Conservation (phyloP, 2,329 filamentous ascomycete genomes). For the Paramyrothecium sp. region DNA sequence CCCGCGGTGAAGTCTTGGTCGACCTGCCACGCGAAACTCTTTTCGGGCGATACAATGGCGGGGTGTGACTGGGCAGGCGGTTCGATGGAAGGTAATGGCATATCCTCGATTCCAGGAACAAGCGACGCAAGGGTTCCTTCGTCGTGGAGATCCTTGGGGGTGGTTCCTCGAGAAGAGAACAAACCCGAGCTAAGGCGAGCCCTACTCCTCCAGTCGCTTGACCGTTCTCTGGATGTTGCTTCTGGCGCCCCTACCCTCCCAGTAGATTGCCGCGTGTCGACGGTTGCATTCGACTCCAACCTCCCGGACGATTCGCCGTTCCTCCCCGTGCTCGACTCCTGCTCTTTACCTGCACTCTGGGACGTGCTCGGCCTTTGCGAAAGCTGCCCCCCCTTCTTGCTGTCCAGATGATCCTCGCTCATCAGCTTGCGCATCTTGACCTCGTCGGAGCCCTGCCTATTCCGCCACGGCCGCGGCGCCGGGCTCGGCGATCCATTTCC, state of each 20-base stretch:
- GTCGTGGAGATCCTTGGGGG: slow-evolving; percentile 19
- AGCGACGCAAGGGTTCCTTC: slow-evolving; percentile 33
- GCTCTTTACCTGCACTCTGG: neutral
- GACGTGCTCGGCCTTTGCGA: slow-evolving; percentile 17
- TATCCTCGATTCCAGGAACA: slow-evolving; percentile 36
- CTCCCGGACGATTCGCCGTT: neutral
- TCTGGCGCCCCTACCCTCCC: neutral
- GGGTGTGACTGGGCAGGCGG: slow-evolving; percentile 3
- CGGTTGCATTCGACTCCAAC: neutral
- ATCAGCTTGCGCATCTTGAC: slow-evolving; percentile 23
- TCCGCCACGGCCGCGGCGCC: slow-evolving; percentile 44
- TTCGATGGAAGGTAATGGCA: slow-evolving; percentile 33
- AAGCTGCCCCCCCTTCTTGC: slow-evolving; percentile 19
- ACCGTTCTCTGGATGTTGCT: slow-evolving; percentile 5
- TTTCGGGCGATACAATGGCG: slow-evolving; percentile 39
- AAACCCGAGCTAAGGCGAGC: slow-evolving; percentile 8
- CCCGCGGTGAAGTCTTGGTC: slow-evolving; percentile 58
- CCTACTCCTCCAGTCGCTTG: slow-evolving; percentile 7
- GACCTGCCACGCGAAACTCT: slow-evolving; percentile 54
- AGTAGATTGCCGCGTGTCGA: neutral
- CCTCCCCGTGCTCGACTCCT: neutral
- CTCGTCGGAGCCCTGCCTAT: slow-evolving; percentile 28
- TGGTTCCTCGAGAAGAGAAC: slow-evolving; percentile 16
- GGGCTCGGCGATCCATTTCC: slow-evolving; percentile 50
- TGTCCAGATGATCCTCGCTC: slow-evolving; percentile 27